Evolutionary conservation across 805 yeast species (phyloP), one percentile per base, ranked within the genome.

Genomic region (Wickerhamiella australiensis): DNA sequence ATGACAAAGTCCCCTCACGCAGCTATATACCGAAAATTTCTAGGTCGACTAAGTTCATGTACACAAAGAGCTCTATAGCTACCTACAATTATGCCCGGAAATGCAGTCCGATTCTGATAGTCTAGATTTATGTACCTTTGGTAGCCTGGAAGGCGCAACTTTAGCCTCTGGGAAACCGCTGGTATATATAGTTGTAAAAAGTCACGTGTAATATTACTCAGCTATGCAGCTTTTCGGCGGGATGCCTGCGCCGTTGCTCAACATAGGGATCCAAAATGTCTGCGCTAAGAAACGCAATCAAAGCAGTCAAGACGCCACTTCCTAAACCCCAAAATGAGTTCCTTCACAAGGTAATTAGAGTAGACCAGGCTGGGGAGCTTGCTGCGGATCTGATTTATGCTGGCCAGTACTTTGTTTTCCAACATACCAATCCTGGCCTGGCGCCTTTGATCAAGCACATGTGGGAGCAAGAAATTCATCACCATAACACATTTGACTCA

Each of bases 391-490:
- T 83, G 57, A 92, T 92, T 46, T 92, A 92, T 64, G 79, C 80
- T 52, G 98, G 97, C 7, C 98, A 92, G 65, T 83, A 81, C 58
- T 69, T 76, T 36, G 87, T 87, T 2, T 69, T 92, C 47, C 77
- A 83, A 11, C 73, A 72, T 49, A 80, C 78, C 51, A 73, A 75
- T 56, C 95, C 95, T 1, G 77, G 79, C 51, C 68, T 90, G 51
- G 85, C 79, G 58, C 90, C 94, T 0, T 71, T 87, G 11, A 68
- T 92, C 59, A 76, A 79, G 59, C 96, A 92, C 62, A 92, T 92
- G 98, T 88, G 97, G 97, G 95, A 88, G 29, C 97, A 92, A 65
- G 98, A 92, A 60, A 73, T 90, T 31, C 86, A 81, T 57, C 98
- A 92, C 61, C 95, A 86, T 62, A 68, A 75, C 54, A 84, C 95